These are phyloP conservation scores for Passalora sequoiae DNA, from an alignment of 2,329 filamentous ascomycete species.

Conservation along the genomic window DNA sequence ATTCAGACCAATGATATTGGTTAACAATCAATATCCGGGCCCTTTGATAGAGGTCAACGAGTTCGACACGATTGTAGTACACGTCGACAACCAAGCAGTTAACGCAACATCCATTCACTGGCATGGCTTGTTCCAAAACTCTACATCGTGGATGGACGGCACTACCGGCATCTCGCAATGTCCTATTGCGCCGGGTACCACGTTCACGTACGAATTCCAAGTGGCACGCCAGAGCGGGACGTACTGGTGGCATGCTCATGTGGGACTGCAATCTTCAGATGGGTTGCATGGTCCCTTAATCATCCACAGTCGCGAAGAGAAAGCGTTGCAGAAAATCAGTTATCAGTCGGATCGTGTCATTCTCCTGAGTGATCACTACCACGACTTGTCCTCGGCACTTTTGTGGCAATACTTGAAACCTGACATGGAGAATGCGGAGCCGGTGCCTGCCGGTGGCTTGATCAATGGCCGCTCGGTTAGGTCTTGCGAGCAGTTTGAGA, in stretches of 20 bases:
- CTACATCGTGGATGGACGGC: slow-evolving; percentile 31
- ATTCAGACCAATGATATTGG: slow-evolving; percentile 38
- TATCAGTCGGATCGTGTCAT: slow-evolving; percentile 55
- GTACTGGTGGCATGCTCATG: slow-evolving; percentile 61
- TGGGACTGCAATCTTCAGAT: slow-evolving; percentile 55
- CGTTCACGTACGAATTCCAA: slow-evolving; percentile 55
- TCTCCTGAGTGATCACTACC: slow-evolving; percentile 64
- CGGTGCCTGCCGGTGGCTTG: slow-evolving; percentile 44
- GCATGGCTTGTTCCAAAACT: slow-evolving; percentile 33
- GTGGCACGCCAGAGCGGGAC: slow-evolving; percentile 42
- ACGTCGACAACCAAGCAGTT: slow-evolving; percentile 37
- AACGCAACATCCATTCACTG: slow-evolving; percentile 36
- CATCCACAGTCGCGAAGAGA: slow-evolving; percentile 49
- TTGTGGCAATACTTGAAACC: slow-evolving; percentile 51
- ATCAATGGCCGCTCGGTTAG: slow-evolving; percentile 40
- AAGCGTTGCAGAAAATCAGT: slow-evolving; percentile 37
- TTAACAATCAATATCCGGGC: slow-evolving; percentile 33
- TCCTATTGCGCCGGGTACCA: slow-evolving; percentile 29
- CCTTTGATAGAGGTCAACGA: slow-evolving; percentile 35
- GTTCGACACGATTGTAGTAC: slow-evolving; percentile 32
- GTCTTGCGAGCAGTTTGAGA: slow-evolving; percentile 36
- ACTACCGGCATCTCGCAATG: slow-evolving; percentile 31
- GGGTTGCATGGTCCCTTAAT: slow-evolving; percentile 59
- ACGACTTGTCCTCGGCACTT: slow-evolving; percentile 48
- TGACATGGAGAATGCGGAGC: slow-evolving; percentile 52